These are phyloP conservation scores for Tulasnella sp. DNA, from an alignment of 768 basidiomycete genomes.

Conservation along the genomic window DNA sequence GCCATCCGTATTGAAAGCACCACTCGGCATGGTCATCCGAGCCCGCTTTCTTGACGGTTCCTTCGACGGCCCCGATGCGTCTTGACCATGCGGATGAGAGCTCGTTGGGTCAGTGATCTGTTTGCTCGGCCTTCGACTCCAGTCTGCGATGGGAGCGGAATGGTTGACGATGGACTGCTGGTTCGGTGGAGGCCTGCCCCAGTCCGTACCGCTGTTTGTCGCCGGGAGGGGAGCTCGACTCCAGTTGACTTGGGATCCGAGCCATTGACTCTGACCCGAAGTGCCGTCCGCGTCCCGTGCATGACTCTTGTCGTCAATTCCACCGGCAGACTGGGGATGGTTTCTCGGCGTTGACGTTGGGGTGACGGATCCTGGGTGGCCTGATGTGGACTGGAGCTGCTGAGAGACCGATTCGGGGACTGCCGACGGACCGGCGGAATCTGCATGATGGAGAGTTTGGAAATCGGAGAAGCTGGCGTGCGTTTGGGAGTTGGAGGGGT, in stretches of 20 bases:
- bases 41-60: conserved; percentile 12
- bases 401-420: conserved; percentile 5
- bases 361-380: background rate
- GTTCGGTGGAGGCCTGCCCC: background rate
- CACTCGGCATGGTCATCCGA: background rate
- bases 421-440: background rate
- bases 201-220: conserved; percentile 4
- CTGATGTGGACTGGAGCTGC: conserved; percentile 15
- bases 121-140: background rate
- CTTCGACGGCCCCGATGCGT: background rate
- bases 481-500: background rate
- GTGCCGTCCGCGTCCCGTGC: background rate
- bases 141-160: background rate
- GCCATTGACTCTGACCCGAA: background rate
- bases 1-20: background rate
- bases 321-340: background rate
- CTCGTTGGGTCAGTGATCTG: background rate
- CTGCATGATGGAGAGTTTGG: background rate
- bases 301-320: conserved; percentile 13
- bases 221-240: conserved; percentile 5
- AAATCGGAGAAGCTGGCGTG: conserved; percentile 13
- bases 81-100: background rate
- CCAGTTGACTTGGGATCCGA: conserved; percentile 11
- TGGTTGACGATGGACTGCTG: background rate
- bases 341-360: background rate